Percentiles rank a stretch among this genome's conserved stretches.
phyloP scores from a whole-genome alignment of 192 early-diverging fungal species.

The Lunasporangiospora selenospora region DNA sequence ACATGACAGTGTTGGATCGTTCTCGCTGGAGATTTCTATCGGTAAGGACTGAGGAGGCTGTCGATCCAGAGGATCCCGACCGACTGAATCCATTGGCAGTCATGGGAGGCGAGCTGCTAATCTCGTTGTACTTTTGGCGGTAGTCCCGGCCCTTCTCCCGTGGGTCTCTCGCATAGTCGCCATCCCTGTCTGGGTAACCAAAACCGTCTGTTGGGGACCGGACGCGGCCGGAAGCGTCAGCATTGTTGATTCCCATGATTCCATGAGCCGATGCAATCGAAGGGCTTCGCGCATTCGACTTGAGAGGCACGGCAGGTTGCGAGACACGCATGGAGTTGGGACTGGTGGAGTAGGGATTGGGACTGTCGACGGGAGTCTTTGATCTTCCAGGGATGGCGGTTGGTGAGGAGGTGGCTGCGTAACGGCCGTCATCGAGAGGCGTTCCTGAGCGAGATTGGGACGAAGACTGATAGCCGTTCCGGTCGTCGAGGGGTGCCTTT shows the following conservation, averaged over 20 bases:
- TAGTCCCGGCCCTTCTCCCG: constrained; percentile 4
- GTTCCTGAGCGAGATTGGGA: constrained; percentile 7
- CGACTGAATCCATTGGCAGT: constrained; percentile 31
- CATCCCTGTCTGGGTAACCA: constrained; percentile 2
- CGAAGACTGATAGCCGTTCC: neutral
- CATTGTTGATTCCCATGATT: constrained; percentile 33
- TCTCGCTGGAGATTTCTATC: constrained; percentile 28
- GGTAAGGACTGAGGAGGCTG: constrained; percentile 23
- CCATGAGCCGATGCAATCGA: constrained; percentile 44
- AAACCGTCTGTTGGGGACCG: constrained; percentile 16
- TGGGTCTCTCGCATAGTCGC: constrained; percentile 12
- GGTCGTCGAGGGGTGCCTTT: constrained; percentile 1
- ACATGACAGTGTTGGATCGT: constrained; percentile 40
- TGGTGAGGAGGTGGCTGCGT: constrained; percentile 8
- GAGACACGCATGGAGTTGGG: constrained; percentile 23
- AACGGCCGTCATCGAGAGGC: constrained; percentile 24
- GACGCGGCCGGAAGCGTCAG: constrained; percentile 32
- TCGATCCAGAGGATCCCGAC: constrained; percentile 33
- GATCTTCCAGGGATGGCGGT: constrained; percentile 31
- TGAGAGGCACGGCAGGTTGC: constrained; percentile 37
- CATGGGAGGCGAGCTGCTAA: constrained; percentile 19
- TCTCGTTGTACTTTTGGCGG: constrained; percentile 5
- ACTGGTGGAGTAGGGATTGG: constrained; percentile 20
- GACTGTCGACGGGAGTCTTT: constrained; percentile 32
- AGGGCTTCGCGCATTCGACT: constrained; percentile 44